Percentiles rank a stretch among this genome's conserved stretches.
Conservation (phyloP, 768 basidiomycete genomes). For the Suillus subaureus region DNA sequence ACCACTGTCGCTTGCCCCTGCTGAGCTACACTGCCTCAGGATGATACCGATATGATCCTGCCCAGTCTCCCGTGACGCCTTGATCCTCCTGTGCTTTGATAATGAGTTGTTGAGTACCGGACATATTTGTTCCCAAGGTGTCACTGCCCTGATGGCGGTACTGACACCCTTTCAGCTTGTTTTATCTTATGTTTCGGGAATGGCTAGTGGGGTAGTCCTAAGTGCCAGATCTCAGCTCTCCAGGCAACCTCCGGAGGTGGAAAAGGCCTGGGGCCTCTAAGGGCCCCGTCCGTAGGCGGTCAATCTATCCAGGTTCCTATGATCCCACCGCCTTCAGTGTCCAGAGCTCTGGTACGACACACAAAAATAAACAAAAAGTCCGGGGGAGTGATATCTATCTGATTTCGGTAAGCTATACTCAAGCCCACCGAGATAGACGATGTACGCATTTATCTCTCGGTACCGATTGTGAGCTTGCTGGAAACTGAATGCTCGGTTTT, state of each 20-base stretch:
- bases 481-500: background rate
- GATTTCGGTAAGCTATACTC: constrained; percentile 1
- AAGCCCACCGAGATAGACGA: background rate
- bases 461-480: constrained; percentile 3
- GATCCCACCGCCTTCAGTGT: background rate
- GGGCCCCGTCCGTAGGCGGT: background rate
- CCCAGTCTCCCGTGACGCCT: background rate
- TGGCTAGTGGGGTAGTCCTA: background rate
- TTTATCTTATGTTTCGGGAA: background rate
- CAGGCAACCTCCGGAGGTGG: background rate
- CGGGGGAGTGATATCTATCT: background rate
- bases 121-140: background rate
- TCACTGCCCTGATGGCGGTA: background rate
- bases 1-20: background rate
- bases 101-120: background rate
- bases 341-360: background rate
- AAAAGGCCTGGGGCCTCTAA: background rate
- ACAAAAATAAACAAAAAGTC: constrained; percentile 3
- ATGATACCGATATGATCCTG: background rate
- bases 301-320: background rate
- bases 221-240: background rate
- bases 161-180: background rate
- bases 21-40: background rate
- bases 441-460: background rate
- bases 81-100: background rate